Conservation (phyloP, 305 asterid genomes). For the Solanum hybrid region DNA sequence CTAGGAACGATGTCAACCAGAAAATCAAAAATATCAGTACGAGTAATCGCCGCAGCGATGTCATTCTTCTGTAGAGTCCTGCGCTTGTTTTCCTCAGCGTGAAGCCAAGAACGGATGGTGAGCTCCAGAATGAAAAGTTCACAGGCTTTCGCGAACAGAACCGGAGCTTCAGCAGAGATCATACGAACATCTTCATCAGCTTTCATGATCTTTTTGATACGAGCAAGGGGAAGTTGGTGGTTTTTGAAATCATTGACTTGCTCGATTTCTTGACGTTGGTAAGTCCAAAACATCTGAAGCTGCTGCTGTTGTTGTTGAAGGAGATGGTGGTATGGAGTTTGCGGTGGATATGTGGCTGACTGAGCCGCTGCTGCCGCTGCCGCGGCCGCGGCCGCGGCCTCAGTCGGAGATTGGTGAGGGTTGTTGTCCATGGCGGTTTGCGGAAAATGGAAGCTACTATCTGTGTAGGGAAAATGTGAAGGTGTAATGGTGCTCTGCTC, state of each 20-base stretch:
- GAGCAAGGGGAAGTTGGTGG: constrained; percentile 71
- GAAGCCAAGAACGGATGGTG: constrained; percentile 86
- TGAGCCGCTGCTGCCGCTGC: constrained; percentile 34
- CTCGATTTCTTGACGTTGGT: constrained; percentile 59
- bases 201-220: constrained; percentile 83
- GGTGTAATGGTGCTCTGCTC: neutral
- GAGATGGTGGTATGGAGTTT: constrained; percentile 62
- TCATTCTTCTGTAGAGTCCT: constrained; percentile 86
- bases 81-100: constrained; percentile 92
- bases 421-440: neutral
- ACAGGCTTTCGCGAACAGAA: constrained; percentile 84
- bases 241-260: constrained; percentile 72
- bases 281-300: constrained; percentile 60
- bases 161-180: constrained; percentile 89
- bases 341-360: constrained; percentile 34
- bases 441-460: neutral
- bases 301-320: constrained; percentile 53
- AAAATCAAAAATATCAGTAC: constrained; percentile 83
- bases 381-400: constrained; percentile 30
- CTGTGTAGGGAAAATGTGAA: neutral
- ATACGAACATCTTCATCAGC: constrained; percentile 95
- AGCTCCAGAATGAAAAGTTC: constrained; percentile 87
- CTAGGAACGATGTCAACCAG: constrained; percentile 82
- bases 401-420: constrained; percentile 23
- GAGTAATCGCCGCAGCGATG: constrained; percentile 78